These are phyloP conservation scores for Isatis lusitanica DNA, from an alignment of 441 rosid genomes.

Conservation along the genomic window DNA sequence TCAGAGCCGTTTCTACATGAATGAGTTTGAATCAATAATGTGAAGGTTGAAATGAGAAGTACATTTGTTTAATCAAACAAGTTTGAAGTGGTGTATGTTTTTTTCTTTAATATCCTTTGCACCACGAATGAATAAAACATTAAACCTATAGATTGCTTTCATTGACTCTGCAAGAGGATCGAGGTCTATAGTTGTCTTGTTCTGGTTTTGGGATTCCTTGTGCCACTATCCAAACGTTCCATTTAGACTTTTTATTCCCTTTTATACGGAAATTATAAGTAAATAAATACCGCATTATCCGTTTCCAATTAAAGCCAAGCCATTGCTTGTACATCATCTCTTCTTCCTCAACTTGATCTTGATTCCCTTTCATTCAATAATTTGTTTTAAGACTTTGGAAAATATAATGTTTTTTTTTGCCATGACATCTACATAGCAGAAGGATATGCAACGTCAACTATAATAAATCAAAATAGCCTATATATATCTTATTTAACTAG, in stretches of 20 bases:
- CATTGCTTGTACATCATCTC: background rate
- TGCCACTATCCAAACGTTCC: background rate
- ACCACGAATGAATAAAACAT: background rate
- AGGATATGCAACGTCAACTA: constrained; percentile 17
- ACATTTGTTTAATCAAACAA: background rate
- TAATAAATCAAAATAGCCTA: background rate
- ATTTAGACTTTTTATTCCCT: constrained; percentile 24
- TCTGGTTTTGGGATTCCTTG: constrained; percentile 9
- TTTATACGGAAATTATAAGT: constrained; percentile 7
- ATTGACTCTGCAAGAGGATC: background rate
- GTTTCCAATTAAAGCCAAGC: constrained; percentile 25
- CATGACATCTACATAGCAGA: constrained; percentile 12
- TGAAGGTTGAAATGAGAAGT: background rate
- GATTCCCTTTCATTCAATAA: constrained; percentile 9
- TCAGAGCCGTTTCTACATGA: background rate
- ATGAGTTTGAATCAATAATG: background rate
- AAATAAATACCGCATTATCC: constrained; percentile 7
- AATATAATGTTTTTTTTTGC: background rate
- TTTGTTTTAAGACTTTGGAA: constrained; percentile 16
- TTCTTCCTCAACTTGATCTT: constrained; percentile 16
- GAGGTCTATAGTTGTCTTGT: constrained; percentile 18
- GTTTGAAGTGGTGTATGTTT: background rate
- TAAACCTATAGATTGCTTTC: constrained; percentile 3
- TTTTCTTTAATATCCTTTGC: background rate
- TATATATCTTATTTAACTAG: background rate